These are phyloP conservation scores for Komagataella pastoris DNA, from an alignment of 805 yeast genomes.

Conservation along the genomic window DNA sequence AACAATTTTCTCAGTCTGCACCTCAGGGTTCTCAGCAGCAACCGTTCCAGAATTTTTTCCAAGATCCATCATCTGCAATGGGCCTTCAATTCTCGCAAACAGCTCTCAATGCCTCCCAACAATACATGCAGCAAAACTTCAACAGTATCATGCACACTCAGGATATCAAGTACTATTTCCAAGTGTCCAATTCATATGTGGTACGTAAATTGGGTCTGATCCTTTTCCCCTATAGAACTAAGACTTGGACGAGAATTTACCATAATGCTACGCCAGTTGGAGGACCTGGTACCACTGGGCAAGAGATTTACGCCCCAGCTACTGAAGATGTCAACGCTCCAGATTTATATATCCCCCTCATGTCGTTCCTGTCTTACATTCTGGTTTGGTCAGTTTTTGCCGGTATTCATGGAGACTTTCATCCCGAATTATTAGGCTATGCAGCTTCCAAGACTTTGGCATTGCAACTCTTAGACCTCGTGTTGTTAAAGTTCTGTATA, in stretches of 20 bases:
- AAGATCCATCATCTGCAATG: constrained; percentile 70
- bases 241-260: constrained; percentile 61
- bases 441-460: constrained; percentile 81
- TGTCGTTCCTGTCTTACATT: constrained; percentile 85
- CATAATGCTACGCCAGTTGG: constrained; percentile 13
- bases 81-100: constrained; percentile 82
- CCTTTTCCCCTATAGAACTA: constrained; percentile 75
- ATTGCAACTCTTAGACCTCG: constrained; percentile 62
- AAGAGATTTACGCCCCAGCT: constrained; percentile 53
- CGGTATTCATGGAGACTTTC: constrained; percentile 82
- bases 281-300: background rate
- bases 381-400: constrained; percentile 71
- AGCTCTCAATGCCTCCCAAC: constrained; percentile 73
- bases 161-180: constrained; percentile 75
- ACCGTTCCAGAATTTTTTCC: constrained; percentile 33
- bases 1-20: constrained; percentile 5
- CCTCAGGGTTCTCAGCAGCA: constrained; percentile 7
- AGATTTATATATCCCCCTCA: constrained; percentile 87
- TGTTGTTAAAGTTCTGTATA: constrained; percentile 67
- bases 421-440: constrained; percentile 83
- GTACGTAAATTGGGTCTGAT: constrained; percentile 58
- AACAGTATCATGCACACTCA: constrained; percentile 34
- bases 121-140: constrained; percentile 63
- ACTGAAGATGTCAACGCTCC: constrained; percentile 87
- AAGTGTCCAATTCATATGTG: constrained; percentile 84